Conservation (phyloP, 768 basidiomycete species). For the Trametes sanguinea region DNA sequence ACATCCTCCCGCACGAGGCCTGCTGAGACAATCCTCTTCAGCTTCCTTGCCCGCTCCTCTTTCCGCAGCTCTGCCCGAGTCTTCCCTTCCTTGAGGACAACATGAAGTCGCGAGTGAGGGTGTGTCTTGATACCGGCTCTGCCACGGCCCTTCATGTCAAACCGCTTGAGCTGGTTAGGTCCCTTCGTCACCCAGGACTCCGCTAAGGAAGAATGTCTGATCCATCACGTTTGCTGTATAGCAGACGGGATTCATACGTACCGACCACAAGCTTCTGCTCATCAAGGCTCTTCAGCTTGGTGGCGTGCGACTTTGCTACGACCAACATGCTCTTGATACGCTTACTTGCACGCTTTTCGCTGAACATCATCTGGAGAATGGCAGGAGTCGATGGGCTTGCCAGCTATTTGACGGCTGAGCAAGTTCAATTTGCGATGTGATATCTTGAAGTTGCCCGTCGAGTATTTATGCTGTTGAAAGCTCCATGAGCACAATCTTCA, state of each 20-base stretch:
- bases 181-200: constrained; percentile 96
- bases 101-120: constrained; percentile 71
- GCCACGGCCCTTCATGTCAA: constrained; percentile 85
- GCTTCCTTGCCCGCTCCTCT: constrained; percentile 61
- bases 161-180: constrained; percentile 54
- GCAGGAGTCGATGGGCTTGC: constrained; percentile 93
- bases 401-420: constrained; percentile 83
- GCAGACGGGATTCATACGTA: constrained; percentile 43
- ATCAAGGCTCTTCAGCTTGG: constrained; percentile 72
- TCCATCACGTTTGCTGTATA: not conserved
- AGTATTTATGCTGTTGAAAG: constrained; percentile 78
- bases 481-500: not conserved
- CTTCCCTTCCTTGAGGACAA: constrained; percentile 81
- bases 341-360: constrained; percentile 85
- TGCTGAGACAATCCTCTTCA: constrained; percentile 80
- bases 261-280: constrained; percentile 77
- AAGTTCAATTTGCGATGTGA: constrained; percentile 92
- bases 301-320: constrained; percentile 84
- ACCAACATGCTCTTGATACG: constrained; percentile 89
- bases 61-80: constrained; percentile 67
- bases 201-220: constrained; percentile 46
- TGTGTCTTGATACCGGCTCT: constrained; percentile 77
- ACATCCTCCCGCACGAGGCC: constrained; percentile 77
- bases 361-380: constrained; percentile 96
- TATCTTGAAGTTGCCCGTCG: constrained; percentile 90